Evolutionary conservation across 139 green algal species (phyloP), one percentile per base, ranked within the genome.

Genomic region (Astrephomene gubernaculifera): DNA sequence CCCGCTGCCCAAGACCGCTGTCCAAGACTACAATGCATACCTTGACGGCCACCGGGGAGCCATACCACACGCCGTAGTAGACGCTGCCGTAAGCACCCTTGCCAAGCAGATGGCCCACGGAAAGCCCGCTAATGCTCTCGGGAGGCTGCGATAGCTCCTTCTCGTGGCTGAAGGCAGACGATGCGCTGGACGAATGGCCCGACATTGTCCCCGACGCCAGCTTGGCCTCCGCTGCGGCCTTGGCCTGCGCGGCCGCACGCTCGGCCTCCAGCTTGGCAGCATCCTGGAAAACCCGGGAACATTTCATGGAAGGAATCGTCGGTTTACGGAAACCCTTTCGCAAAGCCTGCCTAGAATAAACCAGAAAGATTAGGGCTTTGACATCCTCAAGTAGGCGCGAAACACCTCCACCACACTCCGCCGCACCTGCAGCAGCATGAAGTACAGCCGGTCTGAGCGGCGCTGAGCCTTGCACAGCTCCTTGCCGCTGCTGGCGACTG

Each of bases 21-120:
- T n/a, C n/a, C n/a, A n/a, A n/a, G n/a, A n/a, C n/a, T n/a, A n/a
- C n/a, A n/a, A n/a, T n/a, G n/a, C 45, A 60, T 22, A 91, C 72
- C 84, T 92, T 92, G 67, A 92, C 85, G 0, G 88, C 88, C 31
- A 91, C 88, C 10, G 84, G 21, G 2, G 88, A 76, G 78, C 87
- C 83, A 70, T 85, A 89, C 84, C 83, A 87, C 22, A 45, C 80
- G 43, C 72, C 87, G n/a, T 86, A 87, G 63, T 92, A 92, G 33
- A 92, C 88, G 44, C 61, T 75, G 67, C 88, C 88, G 79, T 90
- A 92, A 33, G 88, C 79, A 45, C 88, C 88, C 74, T 86, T 86
- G 57, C 88, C 88, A 33, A 92, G 75, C 81, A 92, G 54, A 69
- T 90, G 88, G 1, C 78, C 85, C 73, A 92, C 76, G 73, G 85